Percentiles rank a stretch among this genome's conserved stretches.
phyloP scores from a whole-genome alignment of 2,329 filamentous ascomycete genomes.

The Leptosphaerulina australis region DNA sequence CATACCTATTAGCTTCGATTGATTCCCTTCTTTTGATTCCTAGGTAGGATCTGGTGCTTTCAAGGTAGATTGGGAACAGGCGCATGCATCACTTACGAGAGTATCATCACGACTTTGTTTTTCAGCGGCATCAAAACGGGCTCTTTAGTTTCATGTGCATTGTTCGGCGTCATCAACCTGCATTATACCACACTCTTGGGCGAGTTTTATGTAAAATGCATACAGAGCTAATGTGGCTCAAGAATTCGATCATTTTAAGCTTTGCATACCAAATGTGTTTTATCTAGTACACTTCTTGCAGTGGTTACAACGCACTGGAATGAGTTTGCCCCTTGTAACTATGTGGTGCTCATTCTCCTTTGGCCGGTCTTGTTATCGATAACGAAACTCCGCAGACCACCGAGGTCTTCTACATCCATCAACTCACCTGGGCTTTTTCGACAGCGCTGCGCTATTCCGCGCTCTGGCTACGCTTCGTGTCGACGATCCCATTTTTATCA shows the following conservation, averaged over 20 bases:
- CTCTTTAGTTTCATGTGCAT: conserved; percentile 11
- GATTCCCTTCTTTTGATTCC: conserved; percentile 7
- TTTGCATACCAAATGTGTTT: conserved; percentile 26
- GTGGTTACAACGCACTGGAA: conserved; percentile 12
- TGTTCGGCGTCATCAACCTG: conserved; percentile 13
- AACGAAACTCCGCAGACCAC: conserved; percentile 20
- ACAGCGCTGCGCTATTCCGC: too few relatives aligned
- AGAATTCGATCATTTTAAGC: neutral
- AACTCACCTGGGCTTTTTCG: neutral
- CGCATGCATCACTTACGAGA: conserved; percentile 5
- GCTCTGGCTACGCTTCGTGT: too few relatives aligned
- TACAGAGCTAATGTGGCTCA: conserved; percentile 7
- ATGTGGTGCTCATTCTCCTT: too few relatives aligned
- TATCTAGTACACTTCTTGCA: neutral
- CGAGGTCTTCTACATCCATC: conserved; percentile 6
- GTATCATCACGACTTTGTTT: conserved; percentile 21
- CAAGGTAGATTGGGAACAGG: conserved; percentile 13
- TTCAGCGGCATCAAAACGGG: conserved; percentile 37
- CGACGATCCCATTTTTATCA: too few relatives aligned
- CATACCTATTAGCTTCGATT: neutral
- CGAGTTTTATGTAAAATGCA: conserved; percentile 5
- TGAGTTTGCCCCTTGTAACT: too few relatives aligned
- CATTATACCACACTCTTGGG: conserved; percentile 19
- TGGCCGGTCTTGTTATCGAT: conserved; percentile 51
- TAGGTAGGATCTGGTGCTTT: conserved; percentile 9